Percentiles rank a stretch among this genome's conserved stretches.
Conservation (phyloP, 306 rosid genomes). For the Lupinus albus region DNA sequence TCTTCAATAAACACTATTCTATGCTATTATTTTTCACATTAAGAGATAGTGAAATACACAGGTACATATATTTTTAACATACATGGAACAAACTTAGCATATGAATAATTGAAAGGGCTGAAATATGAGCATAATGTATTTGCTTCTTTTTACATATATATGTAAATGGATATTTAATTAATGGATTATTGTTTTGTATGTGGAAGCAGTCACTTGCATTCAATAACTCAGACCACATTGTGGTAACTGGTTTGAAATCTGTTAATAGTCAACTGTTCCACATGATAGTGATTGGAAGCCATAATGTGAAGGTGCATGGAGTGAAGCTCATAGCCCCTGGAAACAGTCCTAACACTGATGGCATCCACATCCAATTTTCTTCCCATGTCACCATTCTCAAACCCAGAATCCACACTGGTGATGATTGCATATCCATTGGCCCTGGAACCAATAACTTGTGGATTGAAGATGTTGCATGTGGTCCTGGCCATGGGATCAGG, state of each 20-base stretch:
- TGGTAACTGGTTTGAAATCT: conserved; percentile 45
- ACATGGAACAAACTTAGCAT: no score
- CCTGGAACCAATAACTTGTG: conserved; percentile 59
- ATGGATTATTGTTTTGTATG: neutral
- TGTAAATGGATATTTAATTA: no score
- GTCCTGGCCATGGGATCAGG: conserved; percentile 81
- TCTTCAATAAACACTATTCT: no score
- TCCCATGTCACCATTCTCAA: conserved; percentile 40
- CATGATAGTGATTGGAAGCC: conserved; percentile 46
- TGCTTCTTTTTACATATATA: no score
- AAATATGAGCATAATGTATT: no score
- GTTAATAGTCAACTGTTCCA: conserved; percentile 60
- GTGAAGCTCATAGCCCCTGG: conserved; percentile 43
- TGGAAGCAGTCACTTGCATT: conserved; percentile 57
- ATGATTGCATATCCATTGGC: conserved; percentile 65
- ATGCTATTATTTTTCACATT: no score
- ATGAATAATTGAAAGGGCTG: no score
- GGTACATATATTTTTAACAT: no score
- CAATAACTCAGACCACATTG: conserved; percentile 48
- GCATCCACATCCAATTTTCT: conserved; percentile 66
- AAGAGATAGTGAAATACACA: no score
- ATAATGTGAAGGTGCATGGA: conserved; percentile 46
- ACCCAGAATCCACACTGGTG: conserved; percentile 58
- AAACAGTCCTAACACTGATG: conserved; percentile 69
- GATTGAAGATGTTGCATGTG: conserved; percentile 57